phyloP scores from a whole-genome alignment of 495 filamentous ascomycete genomes.

The Podospora pseudocomata region DNA sequence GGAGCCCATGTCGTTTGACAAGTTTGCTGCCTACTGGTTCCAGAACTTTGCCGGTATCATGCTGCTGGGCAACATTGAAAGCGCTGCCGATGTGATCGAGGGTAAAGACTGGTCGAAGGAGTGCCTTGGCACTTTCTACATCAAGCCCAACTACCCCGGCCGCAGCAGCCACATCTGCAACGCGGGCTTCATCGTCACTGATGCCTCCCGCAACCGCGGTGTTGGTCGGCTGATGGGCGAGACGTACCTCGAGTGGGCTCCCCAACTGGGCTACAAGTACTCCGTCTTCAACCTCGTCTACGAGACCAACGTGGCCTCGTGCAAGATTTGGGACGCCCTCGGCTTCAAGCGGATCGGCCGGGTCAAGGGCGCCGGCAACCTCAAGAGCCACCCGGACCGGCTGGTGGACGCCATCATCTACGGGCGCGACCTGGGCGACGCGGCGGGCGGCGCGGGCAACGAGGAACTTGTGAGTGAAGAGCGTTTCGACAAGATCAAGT shows the following conservation, averaged over 20 bases:
- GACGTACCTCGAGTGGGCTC: conserved; percentile 90
- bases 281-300: conserved; percentile 98
- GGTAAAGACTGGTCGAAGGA: conserved; percentile 78
- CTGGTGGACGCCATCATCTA: conserved; percentile 95
- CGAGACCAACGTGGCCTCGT: conserved; percentile 93
- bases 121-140: conserved; percentile 92
- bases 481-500: conserved; percentile 96
- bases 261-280: conserved; percentile 90
- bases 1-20: conserved; percentile 66
- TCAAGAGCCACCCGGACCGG: conserved; percentile 75
- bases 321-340: conserved; percentile 94
- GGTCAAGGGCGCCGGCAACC: conserved; percentile 80
- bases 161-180: conserved; percentile 96
- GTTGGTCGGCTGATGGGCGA: conserved; percentile 94
- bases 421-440: conserved; percentile 69
- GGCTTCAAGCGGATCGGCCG: conserved; percentile 96
- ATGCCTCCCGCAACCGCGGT: conserved; percentile 82
- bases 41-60: conserved; percentile 92
- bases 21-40: conserved; percentile 91
- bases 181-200: conserved; percentile 90
- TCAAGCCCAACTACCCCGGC: conserved; percentile 97
- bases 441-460: conserved; percentile 45
- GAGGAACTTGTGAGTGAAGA: conserved; percentile 93
- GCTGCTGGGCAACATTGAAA: conserved; percentile 74
- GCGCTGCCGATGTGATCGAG: conserved; percentile 55